phyloP scores from a whole-genome alignment of 208 protist genomes.

The Hexamita inflata region DNA sequence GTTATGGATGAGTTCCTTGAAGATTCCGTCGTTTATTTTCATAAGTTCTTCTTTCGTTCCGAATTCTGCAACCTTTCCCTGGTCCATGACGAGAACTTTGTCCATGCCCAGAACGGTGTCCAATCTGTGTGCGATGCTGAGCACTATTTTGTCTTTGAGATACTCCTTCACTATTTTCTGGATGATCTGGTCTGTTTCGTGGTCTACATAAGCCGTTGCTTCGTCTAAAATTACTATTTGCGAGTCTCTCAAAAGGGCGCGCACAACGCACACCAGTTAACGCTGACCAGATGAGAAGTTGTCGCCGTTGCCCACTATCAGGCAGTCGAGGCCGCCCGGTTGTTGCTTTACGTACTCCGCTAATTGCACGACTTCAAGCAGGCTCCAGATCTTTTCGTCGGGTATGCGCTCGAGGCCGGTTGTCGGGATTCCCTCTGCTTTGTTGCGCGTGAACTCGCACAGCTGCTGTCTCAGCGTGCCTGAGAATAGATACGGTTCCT shows the following conservation, averaged over 20 bases:
- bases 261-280: conserved; percentile 27
- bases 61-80: background rate
- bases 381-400: conserved; percentile 29
- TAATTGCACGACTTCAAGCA: conserved; percentile 14
- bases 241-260: conserved; percentile 6
- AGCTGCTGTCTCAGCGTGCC: no score
- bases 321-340: background rate
- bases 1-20: no score
- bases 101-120: conserved; percentile 49
- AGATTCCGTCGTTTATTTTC: background rate
- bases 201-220: conserved; percentile 25
- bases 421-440: no score
- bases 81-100: conserved; percentile 43
- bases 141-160: conserved; percentile 10
- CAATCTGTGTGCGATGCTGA: conserved; percentile 33
- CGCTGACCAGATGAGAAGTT: conserved; percentile 24
- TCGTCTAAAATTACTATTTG: conserved; percentile 30
- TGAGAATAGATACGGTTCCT: no score
- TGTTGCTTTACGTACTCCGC: background rate
- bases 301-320: background rate
- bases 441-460: no score
- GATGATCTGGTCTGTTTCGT: conserved; percentile 21
- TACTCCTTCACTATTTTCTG: conserved; percentile 18
- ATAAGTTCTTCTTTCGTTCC: background rate
- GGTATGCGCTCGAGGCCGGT: background rate